Base-by-base conservation (phyloP, 345 rosid genomes). In the Geranium rotundifolium region DNA sequence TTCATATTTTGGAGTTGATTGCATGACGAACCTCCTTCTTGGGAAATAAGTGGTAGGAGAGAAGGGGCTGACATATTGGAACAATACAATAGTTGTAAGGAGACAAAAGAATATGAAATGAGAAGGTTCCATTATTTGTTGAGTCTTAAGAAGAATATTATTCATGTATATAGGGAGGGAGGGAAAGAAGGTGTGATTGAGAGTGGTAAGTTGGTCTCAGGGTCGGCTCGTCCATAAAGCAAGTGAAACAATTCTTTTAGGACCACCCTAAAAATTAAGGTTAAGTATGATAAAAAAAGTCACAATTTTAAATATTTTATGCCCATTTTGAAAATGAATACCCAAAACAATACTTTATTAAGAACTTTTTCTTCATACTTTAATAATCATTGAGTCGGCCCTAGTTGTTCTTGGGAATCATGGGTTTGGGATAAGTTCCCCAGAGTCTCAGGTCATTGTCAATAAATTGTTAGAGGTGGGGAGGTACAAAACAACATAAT, bases 381-480 rank as follows among this genome's bases (percentile, higher is more conserved):
- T 23, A 23, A 23, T 1, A 2, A 23, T 23, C 27, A 23, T 23
- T 23, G 2, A 23, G 27, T 2, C 27, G 27, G 27, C 27, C 27
- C 27, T 23, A 37, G 1, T 23, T 37, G 46, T 1, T 37, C 46
- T 10, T 5, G 12, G 12, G 9, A 37, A 37, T 6, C 46, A 23
- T 23, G 27, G 27, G 27, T 23, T 23, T 37, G 12, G 12, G 46
- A 37, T 4, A 37, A 1, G 46, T 37, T 10, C 12, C 46, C 46
- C 46, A 3, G 46, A 37, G 46, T 37, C 46, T 4, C 46, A 6
- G 12, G 9, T 10, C 46, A 37, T 37, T 8, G 57, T 71, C 67
- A 71, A 76, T 79, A 23, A 62, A 76, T 73, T 73, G 71, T 54
- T 63, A 2, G 65, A 58, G 65, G 67, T 37, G 19, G n/a, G 19